phyloP scores from a whole-genome alignment of 257 asterid genomes.

The Apocynum venetum region DNA sequence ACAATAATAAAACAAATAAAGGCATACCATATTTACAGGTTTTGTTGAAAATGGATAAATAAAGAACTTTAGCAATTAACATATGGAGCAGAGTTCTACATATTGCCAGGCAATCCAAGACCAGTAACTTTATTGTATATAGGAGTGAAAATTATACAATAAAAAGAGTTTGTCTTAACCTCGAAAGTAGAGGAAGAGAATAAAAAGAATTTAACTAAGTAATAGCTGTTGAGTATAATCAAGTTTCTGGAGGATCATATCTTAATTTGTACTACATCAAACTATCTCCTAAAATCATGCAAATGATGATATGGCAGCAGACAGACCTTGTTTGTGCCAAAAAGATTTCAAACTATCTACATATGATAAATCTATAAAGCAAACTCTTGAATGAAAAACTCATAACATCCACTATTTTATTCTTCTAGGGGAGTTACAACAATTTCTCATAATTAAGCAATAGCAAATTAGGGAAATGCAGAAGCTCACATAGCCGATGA shows the following conservation, averaged over 20 bases:
- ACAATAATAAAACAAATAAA: not conserved
- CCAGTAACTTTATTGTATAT: not conserved
- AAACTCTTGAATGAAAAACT: not conserved
- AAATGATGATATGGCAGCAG: not conserved
- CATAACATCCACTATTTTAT: not conserved
- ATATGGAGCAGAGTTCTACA: not conserved
- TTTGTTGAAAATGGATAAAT: not conserved
- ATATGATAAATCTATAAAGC: not conserved
- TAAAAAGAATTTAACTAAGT: not conserved
- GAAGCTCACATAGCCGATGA: slow-evolving; percentile 3
- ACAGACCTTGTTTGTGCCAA: not conserved
- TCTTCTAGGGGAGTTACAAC: not conserved
- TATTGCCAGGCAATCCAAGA: not conserved
- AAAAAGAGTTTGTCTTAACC: slow-evolving; percentile 1
- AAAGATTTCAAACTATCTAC: not conserved
- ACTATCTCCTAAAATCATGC: not conserved
- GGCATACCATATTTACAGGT: not conserved
- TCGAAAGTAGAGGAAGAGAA: not conserved
- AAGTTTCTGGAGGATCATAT: not conserved
- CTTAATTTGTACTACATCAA: not conserved
- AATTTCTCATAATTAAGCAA: not conserved
- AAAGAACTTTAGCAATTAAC: not conserved
- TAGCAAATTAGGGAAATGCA: not conserved
- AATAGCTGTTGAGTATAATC: not conserved
- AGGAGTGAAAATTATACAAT: not conserved